Base-by-base conservation (phyloP, 352 stramenopile genomes). In the Hyaloperonospora arabidopsidis region DNA sequence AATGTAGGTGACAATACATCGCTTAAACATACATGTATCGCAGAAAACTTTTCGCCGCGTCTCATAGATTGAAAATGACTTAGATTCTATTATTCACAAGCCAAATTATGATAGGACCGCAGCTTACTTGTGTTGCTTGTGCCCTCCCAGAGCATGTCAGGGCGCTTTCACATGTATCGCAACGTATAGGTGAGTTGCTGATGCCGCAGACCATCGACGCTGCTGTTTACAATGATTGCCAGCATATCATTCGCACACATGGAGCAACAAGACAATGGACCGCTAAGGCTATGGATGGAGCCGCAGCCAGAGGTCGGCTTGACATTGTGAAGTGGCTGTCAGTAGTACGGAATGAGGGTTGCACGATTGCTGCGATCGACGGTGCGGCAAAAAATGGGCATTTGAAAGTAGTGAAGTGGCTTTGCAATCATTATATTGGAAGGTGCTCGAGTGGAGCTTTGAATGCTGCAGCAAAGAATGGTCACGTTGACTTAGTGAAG, bases 241-340 rank as follows among this genome's bases (percentile, higher is more conserved):
- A 63, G 29, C 53, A 45, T 11, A 29, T 63, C 2, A 35, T 67
- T 43, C 54, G 48, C 21, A 43, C 18, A 0, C 18, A 57, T 38
- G 54, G 59, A 45, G 19, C 54, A 28, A 59, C 55, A 2, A 25
- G 49, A 38, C 49, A 44, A 17, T 67, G 59, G 59, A 67, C 59
- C 1, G 45, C 48, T 2, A 52, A 49, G 10, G 59, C 59, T 1
- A 56, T 59, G 59, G 54, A 67, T 49, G 59, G 25, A 36, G 49
- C 59, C 21, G 59, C 59, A 4, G 22, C 49, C 1, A 58, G 59
- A 63, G 59, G 59, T 38, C 36, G 54, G 22, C 29, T 67, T 2
- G 59, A 67, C 28, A 28, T 67, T 13, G 54, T 63, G 0, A 67
- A 59, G 21, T 67, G 59, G 59, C 13, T 63, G 10, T 60, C 47